Base-by-base conservation (phyloP, 345 rosid genomes). In the Nephelium lappaceum region DNA sequence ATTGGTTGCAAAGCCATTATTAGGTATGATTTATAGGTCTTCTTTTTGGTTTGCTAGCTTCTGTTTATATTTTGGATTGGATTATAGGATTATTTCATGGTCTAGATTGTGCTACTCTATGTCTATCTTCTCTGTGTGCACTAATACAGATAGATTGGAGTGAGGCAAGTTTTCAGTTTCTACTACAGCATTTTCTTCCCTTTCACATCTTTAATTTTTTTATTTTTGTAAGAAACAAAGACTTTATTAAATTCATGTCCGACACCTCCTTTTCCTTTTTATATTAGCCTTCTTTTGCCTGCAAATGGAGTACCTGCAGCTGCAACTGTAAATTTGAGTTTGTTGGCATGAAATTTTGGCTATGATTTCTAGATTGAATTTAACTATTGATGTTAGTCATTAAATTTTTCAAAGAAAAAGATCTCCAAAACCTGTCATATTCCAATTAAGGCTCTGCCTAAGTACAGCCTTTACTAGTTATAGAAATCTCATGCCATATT, bases 1-100 rank as follows among this genome's bases (percentile, higher is more conserved):
- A 81, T 93, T 69, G 98, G 99, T 63, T 96, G 98, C 91, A 96
- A 92, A 84, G 92, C 92, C 12, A 78, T 91, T 60, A 86, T 94
- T 73, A 88, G 95, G 98, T 94, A 82, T 75, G 45, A 11, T 38
- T 42, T 42, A 1, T 36, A n/a, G n/a, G 42, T 25, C 51, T 25
- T 49, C 64, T 55, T 41, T 63, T 19, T 18, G 14, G 51, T 57
- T 63, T 62, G 58, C 58, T 53, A 53, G 58, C 68, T 62, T 39
- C 25, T 51, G 24, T 19, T 68, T 42, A 27, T 51, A 15, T 53
- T 5, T 49, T 49, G 55, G 19, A 49, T 49, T 49, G 15, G 55
- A 49, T 19, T 53, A 53, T 16, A 53, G 58, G 1, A 53, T 53
- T 53, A 5, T 53, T 53, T 16, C n/a, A 53, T 0, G n/a, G 7